Evolutionary conservation across 2,329 filamentous ascomycete genomes (phyloP).

Genomic region (Arthrocladium fulminans): DNA sequence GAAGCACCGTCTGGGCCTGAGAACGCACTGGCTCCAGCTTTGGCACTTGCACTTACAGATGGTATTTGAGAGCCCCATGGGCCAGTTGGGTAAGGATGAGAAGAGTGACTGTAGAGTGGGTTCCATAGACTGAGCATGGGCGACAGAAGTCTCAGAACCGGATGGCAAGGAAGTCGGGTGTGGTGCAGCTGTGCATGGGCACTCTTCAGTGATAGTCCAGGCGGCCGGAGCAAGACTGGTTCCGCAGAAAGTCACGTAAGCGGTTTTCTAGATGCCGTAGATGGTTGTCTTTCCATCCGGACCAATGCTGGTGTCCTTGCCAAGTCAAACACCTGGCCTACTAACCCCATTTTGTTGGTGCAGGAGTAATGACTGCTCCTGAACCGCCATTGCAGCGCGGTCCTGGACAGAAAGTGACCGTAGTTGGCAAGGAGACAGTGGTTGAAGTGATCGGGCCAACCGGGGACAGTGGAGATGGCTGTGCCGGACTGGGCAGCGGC

Average conservation of each 20-base stretch:
- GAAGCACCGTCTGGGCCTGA: slow-evolving; percentile 7
- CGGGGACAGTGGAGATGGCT: slow-evolving; percentile 20
- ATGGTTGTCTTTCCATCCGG: slow-evolving; percentile 18
- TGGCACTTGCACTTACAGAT: slow-evolving; percentile 14
- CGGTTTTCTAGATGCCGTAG: slow-evolving; percentile 23
- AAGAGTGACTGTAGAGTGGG: slow-evolving; percentile 16
- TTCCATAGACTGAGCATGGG: slow-evolving; percentile 16
- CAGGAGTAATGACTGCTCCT: slow-evolving; percentile 15
- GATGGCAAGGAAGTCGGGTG: slow-evolving; percentile 10
- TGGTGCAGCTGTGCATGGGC: slow-evolving; percentile 20
- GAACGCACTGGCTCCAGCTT: slow-evolving; percentile 13
- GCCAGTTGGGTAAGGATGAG: slow-evolving; percentile 19
- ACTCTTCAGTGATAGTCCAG: slow-evolving; percentile 29
- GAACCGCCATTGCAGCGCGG: slow-evolving; percentile 12
- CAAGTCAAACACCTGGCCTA: slow-evolving; percentile 11
- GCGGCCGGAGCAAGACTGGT: slow-evolving; percentile 19
- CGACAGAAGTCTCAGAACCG: slow-evolving; percentile 21
- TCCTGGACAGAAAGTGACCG: slow-evolving; percentile 19
- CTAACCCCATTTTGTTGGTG: slow-evolving; percentile 9
- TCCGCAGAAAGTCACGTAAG: slow-evolving; percentile 22
- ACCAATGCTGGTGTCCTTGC: slow-evolving; percentile 19
- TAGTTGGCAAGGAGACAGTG: slow-evolving; percentile 20
- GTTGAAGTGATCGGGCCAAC: slow-evolving; percentile 20
- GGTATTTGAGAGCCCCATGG: slow-evolving; percentile 19
- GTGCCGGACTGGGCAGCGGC: too few relatives aligned